A percentile compares a stretch with the other conserved stretches of the same genome.
These are phyloP conservation scores for Penicillium coffeae DNA, from an alignment of 495 filamentous ascomycete species.

Conservation along the genomic window DNA sequence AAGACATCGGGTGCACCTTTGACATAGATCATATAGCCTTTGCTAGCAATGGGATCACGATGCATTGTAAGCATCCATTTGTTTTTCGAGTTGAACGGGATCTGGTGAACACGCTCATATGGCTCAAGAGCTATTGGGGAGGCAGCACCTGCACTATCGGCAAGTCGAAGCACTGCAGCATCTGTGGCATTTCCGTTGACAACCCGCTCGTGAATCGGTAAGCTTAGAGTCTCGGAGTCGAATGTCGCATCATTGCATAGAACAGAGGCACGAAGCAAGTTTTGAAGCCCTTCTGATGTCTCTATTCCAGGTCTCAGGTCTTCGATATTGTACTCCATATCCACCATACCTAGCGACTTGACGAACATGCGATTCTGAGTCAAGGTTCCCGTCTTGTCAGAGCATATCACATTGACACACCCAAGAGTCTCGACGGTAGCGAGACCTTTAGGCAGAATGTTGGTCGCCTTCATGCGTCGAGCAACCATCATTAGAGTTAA, in stretches of 20 bases:
- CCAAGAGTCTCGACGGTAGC: conserved; percentile 72
- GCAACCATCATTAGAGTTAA: conserved; percentile 58
- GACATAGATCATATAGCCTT: conserved; percentile 31
- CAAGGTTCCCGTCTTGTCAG: conserved; percentile 69
- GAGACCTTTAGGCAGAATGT: conserved; percentile 64
- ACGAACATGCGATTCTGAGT: conserved; percentile 54
- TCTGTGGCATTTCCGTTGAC: conserved; percentile 73
- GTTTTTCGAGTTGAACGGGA: conserved; percentile 76
- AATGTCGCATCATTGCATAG: conserved; percentile 71
- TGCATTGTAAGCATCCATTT: conserved; percentile 54
- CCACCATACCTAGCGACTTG: conserved; percentile 36
- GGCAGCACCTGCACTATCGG: conserved; percentile 54
- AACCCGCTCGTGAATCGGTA: conserved; percentile 51
- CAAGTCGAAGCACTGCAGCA: conserved; percentile 63
- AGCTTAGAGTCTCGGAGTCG: conserved; percentile 52
- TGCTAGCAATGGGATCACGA: conserved; percentile 7
- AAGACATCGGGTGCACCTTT: conserved; percentile 53
- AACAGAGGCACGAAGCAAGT: conserved; percentile 25
- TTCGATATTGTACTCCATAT: conserved; percentile 25
- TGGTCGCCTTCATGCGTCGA: conserved; percentile 60
- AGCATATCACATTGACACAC: conserved; percentile 66
- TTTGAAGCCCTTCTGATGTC: conserved; percentile 13
- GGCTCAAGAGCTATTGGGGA: conserved; percentile 32
- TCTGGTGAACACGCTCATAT: conserved; percentile 59
- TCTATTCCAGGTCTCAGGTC: conserved; percentile 14